Evolutionary conservation across 805 yeast genomes (phyloP).

Genomic region (Saccharomyces jurei): DNA sequence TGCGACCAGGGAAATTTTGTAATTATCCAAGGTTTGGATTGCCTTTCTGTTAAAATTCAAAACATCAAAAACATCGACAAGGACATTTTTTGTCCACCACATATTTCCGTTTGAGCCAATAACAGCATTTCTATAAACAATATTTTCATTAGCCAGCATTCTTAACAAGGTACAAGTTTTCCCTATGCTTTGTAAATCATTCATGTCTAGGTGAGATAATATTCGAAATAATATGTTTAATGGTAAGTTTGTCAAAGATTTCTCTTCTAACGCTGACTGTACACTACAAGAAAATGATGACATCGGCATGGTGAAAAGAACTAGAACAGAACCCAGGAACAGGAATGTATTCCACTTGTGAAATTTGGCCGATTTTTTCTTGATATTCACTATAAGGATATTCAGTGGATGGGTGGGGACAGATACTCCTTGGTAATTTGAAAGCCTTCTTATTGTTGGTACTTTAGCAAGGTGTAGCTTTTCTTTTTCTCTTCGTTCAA

Average conservation of each 20-base stretch:
- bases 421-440: neutral
- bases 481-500: neutral
- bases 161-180: conserved; percentile 20
- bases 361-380: neutral
- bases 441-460: neutral
- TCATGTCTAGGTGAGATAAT: conserved; percentile 15
- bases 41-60: conserved; percentile 11
- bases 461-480: neutral
- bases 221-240: conserved; percentile 20
- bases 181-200: conserved; percentile 17
- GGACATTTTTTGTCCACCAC: conserved; percentile 16
- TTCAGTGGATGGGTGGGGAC: neutral
- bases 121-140: conserved; percentile 11
- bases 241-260: conserved; percentile 17
- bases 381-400: neutral
- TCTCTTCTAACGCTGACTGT: neutral
- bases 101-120: conserved; percentile 6
- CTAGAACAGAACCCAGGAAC: neutral
- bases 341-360: neutral
- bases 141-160: conserved; percentile 18
- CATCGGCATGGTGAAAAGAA: neutral
- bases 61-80: conserved; percentile 17
- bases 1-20: conserved; percentile 12
- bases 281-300: neutral
- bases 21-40: conserved; percentile 6